phyloP scores from a whole-genome alignment of 306 rosid species.

The Cyamopsis tetragonoloba region DNA sequence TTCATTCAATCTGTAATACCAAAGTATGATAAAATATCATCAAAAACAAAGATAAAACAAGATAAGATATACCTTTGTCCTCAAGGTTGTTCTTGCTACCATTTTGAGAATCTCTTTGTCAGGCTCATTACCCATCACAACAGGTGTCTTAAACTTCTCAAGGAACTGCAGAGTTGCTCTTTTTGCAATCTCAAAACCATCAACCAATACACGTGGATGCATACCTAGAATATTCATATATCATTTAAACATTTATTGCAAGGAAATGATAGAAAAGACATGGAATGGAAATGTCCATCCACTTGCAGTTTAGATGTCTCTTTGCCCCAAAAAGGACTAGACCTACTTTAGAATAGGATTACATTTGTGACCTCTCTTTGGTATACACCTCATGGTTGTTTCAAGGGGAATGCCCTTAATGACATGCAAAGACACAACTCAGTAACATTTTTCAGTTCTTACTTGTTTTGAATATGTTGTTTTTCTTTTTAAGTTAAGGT shows the following conservation, averaged over 20 bases:
- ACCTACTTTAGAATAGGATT: background rate
- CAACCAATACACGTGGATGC: conserved; percentile 98
- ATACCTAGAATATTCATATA: conserved; percentile 54
- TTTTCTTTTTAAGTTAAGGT: background rate
- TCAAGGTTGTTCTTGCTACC: conserved; percentile 89
- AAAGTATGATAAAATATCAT: background rate
- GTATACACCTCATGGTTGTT: background rate
- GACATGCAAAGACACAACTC: background rate
- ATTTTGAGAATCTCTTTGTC: conserved; percentile 87
- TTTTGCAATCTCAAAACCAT: conserved; percentile 97
- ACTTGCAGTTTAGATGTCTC: background rate
- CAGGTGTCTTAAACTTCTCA: conserved; percentile 81
- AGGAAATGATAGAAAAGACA: background rate
- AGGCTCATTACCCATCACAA: conserved; percentile 85
- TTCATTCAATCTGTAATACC: background rate
- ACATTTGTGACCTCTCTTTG: background rate
- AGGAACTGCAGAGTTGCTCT: conserved; percentile 85
- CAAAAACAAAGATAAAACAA: background rate
- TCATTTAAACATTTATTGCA: background rate
- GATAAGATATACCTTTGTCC: conserved; percentile 69
- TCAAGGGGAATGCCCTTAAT: background rate
- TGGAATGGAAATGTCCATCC: background rate
- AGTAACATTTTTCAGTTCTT: background rate
- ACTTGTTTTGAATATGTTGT: background rate
- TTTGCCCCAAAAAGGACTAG: background rate